phyloP scores from a whole-genome alignment of 2,329 filamentous ascomycete species.

The Harringtonia aguacate region DNA sequence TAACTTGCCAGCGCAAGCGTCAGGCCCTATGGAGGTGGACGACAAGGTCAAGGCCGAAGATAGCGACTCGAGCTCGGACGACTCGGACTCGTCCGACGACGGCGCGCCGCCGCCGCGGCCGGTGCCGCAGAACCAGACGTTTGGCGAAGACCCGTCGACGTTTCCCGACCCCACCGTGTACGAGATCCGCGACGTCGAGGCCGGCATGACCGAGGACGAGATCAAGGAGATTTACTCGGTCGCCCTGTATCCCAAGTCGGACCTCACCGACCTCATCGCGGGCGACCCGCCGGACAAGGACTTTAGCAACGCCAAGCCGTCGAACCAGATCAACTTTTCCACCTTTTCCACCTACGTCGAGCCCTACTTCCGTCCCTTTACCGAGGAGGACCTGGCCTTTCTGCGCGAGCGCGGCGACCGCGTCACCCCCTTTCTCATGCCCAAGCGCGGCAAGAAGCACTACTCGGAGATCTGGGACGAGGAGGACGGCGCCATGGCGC shows the following conservation, averaged over 20 bases:
- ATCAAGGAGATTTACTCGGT: constrained; percentile 84
- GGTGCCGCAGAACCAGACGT: constrained; percentile 72
- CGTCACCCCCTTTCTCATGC: constrained; percentile 72
- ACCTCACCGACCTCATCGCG: constrained; percentile 75
- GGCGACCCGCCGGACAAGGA: constrained; percentile 88
- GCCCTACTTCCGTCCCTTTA: constrained; percentile 78
- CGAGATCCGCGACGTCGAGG: constrained; percentile 68
- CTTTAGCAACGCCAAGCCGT: constrained; percentile 87
- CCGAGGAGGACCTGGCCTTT: constrained; percentile 90
- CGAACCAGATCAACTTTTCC: constrained; percentile 85
- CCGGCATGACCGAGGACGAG: constrained; percentile 74
- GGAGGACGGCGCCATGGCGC: constrained; percentile 71
- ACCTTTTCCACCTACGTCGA: constrained; percentile 92
- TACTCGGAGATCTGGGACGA: constrained; percentile 91
- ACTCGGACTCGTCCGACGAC: constrained; percentile 42
- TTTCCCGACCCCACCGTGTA: constrained; percentile 90
- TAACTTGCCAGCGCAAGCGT: not conserved
- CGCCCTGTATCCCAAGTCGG: constrained; percentile 66
- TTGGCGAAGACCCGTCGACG: constrained; percentile 84
- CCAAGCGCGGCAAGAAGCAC: constrained; percentile 70
- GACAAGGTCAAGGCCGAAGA: constrained; percentile 15
- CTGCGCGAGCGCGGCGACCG: constrained; percentile 84
- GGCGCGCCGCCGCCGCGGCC: constrained; percentile 50
- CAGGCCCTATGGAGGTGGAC: constrained; percentile 12
- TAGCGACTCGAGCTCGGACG: constrained; percentile 30